Base-by-base conservation (phyloP, 2,329 filamentous ascomycete species). In the Colletotrichum filicis region DNA sequence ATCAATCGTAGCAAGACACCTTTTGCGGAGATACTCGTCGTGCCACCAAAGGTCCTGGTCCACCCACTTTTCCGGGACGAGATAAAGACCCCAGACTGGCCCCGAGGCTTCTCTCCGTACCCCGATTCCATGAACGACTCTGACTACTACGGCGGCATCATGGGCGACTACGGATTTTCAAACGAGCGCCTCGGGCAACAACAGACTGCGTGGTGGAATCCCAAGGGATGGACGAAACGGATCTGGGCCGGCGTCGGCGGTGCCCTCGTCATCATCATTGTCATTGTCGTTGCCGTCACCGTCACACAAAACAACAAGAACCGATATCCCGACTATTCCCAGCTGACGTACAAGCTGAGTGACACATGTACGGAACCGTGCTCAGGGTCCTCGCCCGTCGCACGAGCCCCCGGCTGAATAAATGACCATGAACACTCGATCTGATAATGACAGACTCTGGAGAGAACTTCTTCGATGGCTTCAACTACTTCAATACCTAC, bases 401-500 rank as follows among this genome's bases (percentile, higher is more conserved):
- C 56, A 64, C 26, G 14, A 49, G 42, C 57, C 60, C 59, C 66
- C 35, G 70, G 53, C 70, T 73, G 42, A 49, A 42, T 2, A 19
- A 7, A 49, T 49, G 42, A 49, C 19, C 42, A 42, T 49, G 42
- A 49, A 49, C 16, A 42, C 19, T 49, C 42, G 42, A 49, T 49
- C 42, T 49, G 70, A 73, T 53, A 55, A 65, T 57, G 7, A 58
- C 37, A 89, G 87, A 89, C 75, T 84, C 83, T 22, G 86, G 87
- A 63, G 80, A 84, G 53, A 78, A 75, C 16, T 90, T 90, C 77
- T 90, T 90, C 77, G 87, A 89, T 76, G 84, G 88, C 46, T 90
- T 90, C 76, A 78, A 88, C 76, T 90, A 90, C 76, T 88, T 84
- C 72, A 82, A 80, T 19, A 86, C 83, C 73, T 87, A 83, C 61